These are phyloP conservation scores for Ramaria sp. DNA, from an alignment of 768 basidiomycete genomes.

Conservation along the genomic window DNA sequence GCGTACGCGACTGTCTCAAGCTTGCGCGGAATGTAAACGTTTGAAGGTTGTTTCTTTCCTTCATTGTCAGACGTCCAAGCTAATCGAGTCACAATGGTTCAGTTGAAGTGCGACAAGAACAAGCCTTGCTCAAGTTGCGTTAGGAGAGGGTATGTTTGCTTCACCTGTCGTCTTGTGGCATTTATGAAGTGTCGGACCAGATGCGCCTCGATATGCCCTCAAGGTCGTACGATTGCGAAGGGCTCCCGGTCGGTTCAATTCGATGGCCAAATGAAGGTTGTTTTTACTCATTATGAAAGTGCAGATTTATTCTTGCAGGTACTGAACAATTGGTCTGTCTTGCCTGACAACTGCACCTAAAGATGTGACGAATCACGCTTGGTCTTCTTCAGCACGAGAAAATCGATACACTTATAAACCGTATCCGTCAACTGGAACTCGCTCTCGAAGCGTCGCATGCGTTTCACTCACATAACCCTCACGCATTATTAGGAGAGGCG, in stretches of 20 bases:
- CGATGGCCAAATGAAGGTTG: constrained; percentile 4
- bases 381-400: constrained; percentile 39
- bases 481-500: constrained; percentile 51
- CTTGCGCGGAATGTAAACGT: constrained; percentile 6
- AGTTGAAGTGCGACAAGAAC: constrained; percentile 9
- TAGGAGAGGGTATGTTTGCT: constrained; percentile 3
- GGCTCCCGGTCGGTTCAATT: not conserved
- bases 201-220: no score
- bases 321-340: constrained; percentile 9
- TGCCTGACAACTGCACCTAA: not conserved
- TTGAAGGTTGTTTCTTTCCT: not conserved
- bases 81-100: not conserved
- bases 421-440: constrained; percentile 62
- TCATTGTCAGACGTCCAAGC: not conserved
- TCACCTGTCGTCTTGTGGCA: not conserved
- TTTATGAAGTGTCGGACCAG: not conserved
- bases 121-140: no score
- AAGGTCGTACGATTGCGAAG: not conserved
- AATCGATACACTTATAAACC: constrained; percentile 46
- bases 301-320: no score
- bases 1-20: not conserved
- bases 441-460: constrained; percentile 46
- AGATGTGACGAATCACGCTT: not conserved
- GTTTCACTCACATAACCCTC: constrained; percentile 34
- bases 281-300: constrained; percentile 14